Base-by-base conservation (phyloP, 148 eudicot genomes). In the Rhododendron ferrugineum region DNA sequence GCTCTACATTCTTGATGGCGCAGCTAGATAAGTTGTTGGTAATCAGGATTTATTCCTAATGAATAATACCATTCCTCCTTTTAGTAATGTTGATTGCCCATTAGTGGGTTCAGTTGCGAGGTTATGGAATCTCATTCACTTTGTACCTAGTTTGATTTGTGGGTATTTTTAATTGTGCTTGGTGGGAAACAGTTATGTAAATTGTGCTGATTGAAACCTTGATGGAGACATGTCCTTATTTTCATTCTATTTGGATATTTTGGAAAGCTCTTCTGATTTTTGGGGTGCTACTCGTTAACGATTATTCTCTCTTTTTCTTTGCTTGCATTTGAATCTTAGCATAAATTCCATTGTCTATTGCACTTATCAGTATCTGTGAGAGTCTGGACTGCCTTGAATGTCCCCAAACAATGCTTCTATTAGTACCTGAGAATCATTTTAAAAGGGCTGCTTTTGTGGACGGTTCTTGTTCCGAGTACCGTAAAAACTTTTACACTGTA, bases 321-420 rank as follows among this genome's bases (percentile, higher is more conserved):
- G n/a, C 81, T 54, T 84, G 68, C 83, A 85, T 86, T 85, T 85
- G 52, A 88, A 78, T 78, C 68, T 84, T 86, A 88, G 92, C 86
- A 91, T 91, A 91, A 86, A 86, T 89, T 89, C 90, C 66, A 46
- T 36, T 62, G 83, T 58, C 84, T 72, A 88, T 86, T 89, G 90
- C 86, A 87, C 79, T 87, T 75, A 74, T 83, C 88, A 86, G 90
- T 64, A 85, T 84, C 85, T 84, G 37, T 30, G 20, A 28, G 82
- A 20, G 82, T 79, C 56, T 83, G 83, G 76, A 73, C 76, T 85
- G 81, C 86, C 85, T 60, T 84, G 47, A 34, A 54, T 87, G 85
- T 78, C 22, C 78, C 73, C 73, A 54, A 80, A 46, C 83, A 80
- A 50, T 78, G 30, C 68, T 47, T 79, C 75, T 76, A 52, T n/a